Base-by-base conservation (phyloP, 352 stramenopile species). In the Blastocystis sp. region DNA sequence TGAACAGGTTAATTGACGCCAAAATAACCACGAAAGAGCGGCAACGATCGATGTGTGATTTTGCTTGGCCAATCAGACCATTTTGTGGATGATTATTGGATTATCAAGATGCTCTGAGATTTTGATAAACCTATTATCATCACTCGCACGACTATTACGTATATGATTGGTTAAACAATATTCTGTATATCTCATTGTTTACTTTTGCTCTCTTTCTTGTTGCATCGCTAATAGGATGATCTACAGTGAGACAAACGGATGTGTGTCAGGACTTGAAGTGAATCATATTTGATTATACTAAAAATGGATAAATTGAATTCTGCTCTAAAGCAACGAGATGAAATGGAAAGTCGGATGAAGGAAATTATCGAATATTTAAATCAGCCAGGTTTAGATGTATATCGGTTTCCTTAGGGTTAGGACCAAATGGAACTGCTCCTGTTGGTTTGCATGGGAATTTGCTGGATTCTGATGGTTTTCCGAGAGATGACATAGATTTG, bases 311-410 rank as follows among this genome's bases (percentile, higher is more conserved):
- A 84, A n/a, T n/a, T 84, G 11, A 26, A 43, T 18, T 23, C 43
- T 29, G 43, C 47, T 3, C 55, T 66, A 47, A 20, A 15, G 53
- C 43, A 66, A 45, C 47, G 73, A 53, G 53, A 23, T 4, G 15
- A 84, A 47, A 84, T 84, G 73, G 73, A 84, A 69, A 47, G 26
- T 29, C 26, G 73, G 50, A 84, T 84, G 73, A 69, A 41, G 53
- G 73, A 84, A 55, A 84, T 84, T 45, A 84, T 84, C 29, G 50
- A 29, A n/a, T 84, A 53, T 43, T 45, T 84, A 45, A 66, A 8
- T 37, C 73, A 69, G n/a, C 43, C 43, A 15, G 50, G 73, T 84
- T 45, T 18, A 11, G 13, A 34, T 41, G 3, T 13, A 6, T 37
- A 9, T n/a, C 0, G 11, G 29, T 8, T 54, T 54, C 20, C 50